A percentile compares a stretch with the other conserved stretches of the same genome.
These are phyloP conservation scores for Hamamelis virginiana DNA, from an alignment of 164 flowering plant genomes.

Conservation along the genomic window DNA sequence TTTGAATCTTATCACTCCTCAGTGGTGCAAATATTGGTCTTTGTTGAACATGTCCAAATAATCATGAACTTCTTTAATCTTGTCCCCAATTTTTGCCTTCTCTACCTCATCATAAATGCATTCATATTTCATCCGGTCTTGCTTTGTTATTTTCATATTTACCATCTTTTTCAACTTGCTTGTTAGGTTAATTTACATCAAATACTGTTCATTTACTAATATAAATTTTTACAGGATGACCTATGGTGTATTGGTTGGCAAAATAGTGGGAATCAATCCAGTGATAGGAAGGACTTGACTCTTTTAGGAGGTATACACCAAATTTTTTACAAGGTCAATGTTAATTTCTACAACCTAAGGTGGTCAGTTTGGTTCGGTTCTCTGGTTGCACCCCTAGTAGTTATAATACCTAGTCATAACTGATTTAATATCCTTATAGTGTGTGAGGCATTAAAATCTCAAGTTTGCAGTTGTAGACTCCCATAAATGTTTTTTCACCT, in stretches of 20 bases:
- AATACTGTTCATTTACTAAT: background rate
- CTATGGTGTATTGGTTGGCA: slow-evolving; percentile 48
- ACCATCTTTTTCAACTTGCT: background rate
- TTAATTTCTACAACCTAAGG: too few species aligned
- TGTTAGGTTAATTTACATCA: background rate
- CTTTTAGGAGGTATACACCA: slow-evolving; percentile 36
- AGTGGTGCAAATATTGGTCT: background rate
- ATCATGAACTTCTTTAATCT: background rate
- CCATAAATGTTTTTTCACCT: too few species aligned
- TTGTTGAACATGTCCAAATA: background rate
- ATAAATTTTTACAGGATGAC: slow-evolving; percentile 26
- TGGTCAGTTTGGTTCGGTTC: too few species aligned
- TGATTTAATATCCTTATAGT: too few species aligned
- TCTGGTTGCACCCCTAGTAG: too few species aligned
- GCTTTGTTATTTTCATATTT: background rate
- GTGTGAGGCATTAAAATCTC: too few species aligned
- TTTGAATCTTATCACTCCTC: background rate
- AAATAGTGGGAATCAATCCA: slow-evolving; percentile 27
- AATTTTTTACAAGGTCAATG: background rate
- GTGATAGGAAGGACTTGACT: slow-evolving; percentile 26
- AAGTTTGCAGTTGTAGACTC: too few species aligned
- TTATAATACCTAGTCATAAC: too few species aligned
- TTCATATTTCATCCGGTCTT: background rate
- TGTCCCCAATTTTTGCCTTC: background rate
- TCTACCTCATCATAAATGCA: background rate